A percentile compares a stretch with the other conserved stretches of the same genome.
These are phyloP conservation scores for Sutorius eximius DNA, from an alignment of 1,284 basidiomycete species.

Conservation along the genomic window DNA sequence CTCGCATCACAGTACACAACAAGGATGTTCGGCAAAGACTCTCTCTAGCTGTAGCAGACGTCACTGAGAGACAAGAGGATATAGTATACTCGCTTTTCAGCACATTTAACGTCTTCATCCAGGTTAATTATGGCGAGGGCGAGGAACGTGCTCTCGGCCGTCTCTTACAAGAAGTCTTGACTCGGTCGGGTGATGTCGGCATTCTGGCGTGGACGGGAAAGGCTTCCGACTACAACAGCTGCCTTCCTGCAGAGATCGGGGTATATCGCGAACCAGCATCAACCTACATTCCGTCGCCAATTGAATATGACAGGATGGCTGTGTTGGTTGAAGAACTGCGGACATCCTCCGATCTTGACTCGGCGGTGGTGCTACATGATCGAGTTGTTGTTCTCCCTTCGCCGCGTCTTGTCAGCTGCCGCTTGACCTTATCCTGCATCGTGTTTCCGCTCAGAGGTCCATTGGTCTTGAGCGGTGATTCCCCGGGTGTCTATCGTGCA, in stretches of 20 bases:
- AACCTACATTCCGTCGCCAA: background rate
- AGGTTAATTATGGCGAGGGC: background rate
- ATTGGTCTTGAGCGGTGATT: background rate
- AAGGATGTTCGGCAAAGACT: background rate
- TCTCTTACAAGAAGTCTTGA: background rate
- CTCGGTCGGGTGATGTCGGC: background rate
- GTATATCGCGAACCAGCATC: background rate
- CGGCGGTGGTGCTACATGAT: background rate
- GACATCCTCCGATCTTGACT: background rate
- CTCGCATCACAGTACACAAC: background rate
- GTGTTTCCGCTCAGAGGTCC: background rate
- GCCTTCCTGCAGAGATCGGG: background rate
- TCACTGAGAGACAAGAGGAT: background rate
- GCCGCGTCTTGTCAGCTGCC: background rate
- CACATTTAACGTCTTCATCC: background rate
- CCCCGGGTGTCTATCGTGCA: background rate
- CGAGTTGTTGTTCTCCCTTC: background rate
- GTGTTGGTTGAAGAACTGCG: background rate
- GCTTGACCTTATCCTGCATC: background rate
- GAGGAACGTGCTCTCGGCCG: background rate
- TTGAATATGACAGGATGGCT: background rate
- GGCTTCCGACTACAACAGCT: background rate
- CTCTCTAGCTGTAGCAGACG: background rate
- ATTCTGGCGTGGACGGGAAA: background rate
- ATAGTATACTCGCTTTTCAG: background rate